Conservation (phyloP, 306 rosid species). For the Sechiopsis laciniata region DNA sequence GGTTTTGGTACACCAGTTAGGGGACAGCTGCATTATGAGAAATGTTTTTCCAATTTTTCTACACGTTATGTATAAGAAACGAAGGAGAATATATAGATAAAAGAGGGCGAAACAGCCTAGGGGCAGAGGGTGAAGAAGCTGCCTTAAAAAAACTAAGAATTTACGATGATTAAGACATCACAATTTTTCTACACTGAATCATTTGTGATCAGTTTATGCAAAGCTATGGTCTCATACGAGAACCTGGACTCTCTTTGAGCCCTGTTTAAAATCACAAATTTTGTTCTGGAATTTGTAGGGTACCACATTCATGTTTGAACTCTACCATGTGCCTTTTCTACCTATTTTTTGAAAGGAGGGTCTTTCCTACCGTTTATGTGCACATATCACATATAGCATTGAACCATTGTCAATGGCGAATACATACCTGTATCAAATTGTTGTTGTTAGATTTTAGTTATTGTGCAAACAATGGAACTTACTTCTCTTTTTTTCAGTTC, state of each 20-base stretch:
- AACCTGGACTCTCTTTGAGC: not conserved
- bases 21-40: no score
- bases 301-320: not conserved
- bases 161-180: no score
- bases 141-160: no score
- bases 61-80: no score
- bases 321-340: not conserved
- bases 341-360: no score
- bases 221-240: not conserved
- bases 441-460: not conserved
- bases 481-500: not conserved
- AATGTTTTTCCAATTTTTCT: no score
- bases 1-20: no score
- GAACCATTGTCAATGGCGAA: not conserved
- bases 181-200: no score
- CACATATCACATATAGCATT: not conserved
- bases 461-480: not conserved
- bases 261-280: not conserved
- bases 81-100: no score
- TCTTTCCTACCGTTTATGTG: not conserved
- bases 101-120: no score
- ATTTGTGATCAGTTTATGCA: no score
- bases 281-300: not conserved
- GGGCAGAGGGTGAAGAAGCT: no score
- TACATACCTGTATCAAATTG: not conserved